Conservation (phyloP, 2,329 filamentous ascomycete species). For the Knoxdaviesia proteae region DNA sequence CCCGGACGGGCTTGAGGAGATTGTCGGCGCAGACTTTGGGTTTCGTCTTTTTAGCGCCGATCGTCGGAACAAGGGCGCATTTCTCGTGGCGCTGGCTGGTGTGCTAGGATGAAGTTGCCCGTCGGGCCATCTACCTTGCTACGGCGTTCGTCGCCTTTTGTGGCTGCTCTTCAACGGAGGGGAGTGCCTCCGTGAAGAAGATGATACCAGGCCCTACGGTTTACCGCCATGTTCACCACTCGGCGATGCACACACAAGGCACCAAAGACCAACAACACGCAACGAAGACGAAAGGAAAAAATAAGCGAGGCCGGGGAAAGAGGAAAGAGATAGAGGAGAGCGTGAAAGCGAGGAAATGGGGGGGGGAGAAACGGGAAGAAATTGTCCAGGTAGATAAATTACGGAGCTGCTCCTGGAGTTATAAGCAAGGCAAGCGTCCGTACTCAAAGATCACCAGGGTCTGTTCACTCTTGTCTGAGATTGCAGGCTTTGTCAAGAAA, state of each 20-base stretch:
- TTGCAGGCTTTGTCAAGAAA: background rate
- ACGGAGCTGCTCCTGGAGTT: conserved; percentile 1
- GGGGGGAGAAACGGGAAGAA: too few species aligned
- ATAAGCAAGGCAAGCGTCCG: conserved; percentile 1
- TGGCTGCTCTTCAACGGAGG: too few species aligned
- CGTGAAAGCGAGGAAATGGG: too few species aligned
- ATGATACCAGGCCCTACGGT: background rate
- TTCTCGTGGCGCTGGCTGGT: too few species aligned
- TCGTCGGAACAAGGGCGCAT: too few species aligned
- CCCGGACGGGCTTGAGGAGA: too few species aligned
- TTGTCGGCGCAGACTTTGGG: too few species aligned
- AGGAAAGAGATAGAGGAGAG: background rate
- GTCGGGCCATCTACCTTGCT: too few species aligned
- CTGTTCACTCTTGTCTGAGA: conserved; percentile 1
- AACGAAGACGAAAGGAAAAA: background rate
- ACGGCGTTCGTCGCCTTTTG: too few species aligned
- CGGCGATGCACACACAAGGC: background rate
- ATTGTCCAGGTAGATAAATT: conserved; percentile 3
- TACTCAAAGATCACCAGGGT: conserved; percentile 3
- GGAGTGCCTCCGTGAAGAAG: too few species aligned
- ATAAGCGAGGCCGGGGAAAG: background rate
- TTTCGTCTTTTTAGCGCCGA: too few species aligned
- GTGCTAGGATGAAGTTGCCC: too few species aligned
- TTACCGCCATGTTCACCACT: background rate
- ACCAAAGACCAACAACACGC: background rate